These are phyloP conservation scores for Pichia sporocuriosa DNA, from an alignment of 805 yeast species.

Conservation along the genomic window DNA sequence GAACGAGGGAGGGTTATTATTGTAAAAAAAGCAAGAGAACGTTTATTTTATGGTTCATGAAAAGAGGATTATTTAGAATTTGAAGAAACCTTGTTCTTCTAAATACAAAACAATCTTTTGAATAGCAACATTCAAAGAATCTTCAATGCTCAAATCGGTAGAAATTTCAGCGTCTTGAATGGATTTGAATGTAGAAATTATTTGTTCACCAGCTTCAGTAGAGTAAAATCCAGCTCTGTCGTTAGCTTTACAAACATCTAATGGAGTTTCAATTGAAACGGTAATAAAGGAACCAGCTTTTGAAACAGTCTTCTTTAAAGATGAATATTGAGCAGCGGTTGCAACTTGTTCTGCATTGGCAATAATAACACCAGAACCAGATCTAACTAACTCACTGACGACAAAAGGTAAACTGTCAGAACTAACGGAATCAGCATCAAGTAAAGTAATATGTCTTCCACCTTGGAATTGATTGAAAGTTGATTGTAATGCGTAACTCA, in stretches of 20 bases:
- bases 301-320: conserved; percentile 37
- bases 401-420: conserved; percentile 48
- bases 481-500: conserved; percentile 80
- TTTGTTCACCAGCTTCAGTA: conserved; percentile 36
- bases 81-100: conserved; percentile 79
- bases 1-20: too few species aligned
- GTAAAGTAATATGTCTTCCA: conserved; percentile 67
- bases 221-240: conserved; percentile 46
- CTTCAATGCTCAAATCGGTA: conserved; percentile 42
- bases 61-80: conserved; percentile 30
- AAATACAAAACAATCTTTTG: conserved; percentile 66
- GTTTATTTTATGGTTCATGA: too few species aligned
- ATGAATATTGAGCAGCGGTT: conserved; percentile 35
- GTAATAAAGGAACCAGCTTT: conserved; percentile 46
- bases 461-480: conserved; percentile 86
- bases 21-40: not conserved
- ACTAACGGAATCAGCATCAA: conserved; percentile 31
- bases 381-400: conserved; percentile 67
- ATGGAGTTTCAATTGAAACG: conserved; percentile 45
- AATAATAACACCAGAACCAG: conserved; percentile 89
- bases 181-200: conserved; percentile 39
- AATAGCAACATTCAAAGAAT: conserved; percentile 61
- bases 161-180: conserved; percentile 52
- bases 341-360: conserved; percentile 43
- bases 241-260: conserved; percentile 37